Evolutionary conservation across 2,329 filamentous ascomycete species (phyloP), one percentile per base, ranked within the genome.

Genomic region (Fusarium sp.): DNA sequence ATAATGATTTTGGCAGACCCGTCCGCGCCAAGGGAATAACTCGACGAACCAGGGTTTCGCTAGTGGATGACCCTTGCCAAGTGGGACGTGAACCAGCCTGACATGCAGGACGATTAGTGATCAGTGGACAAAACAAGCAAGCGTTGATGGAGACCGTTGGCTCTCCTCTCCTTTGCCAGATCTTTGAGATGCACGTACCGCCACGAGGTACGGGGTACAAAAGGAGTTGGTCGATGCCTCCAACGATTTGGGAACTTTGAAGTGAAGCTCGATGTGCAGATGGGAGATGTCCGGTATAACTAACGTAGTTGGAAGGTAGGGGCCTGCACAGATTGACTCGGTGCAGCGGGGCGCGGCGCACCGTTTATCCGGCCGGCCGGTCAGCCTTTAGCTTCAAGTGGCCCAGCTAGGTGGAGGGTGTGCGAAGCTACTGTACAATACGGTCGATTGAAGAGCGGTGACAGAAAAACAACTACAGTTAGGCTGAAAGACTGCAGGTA

Each of bases 91-190:
- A 68, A 50, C 67, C 62, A 66, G 66, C 71, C 60, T 76, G 74
- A 52, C 67, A 74, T 57, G 66, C 56, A 66, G 65, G 58, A 73
- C 73, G 76, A 78, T 76, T 78, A 66, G 74, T 78, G 76, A 77
- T 78, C 61, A 60, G 52, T 40, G 65, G 27, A 47, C 36, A 38
- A 31, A 27, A 33, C 31, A 22, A 62, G 68, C 31, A 42, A 65
- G 68, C 72, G 70, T 42, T 57, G 22, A 27, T 52, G 61, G 71
- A 68, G 63, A 65, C 59, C 57, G 63, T 50, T 54, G 65, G 66
- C 36, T 22, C 33, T 52, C 42, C 38, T 56, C 54, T 54, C 29
- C 58, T 50, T 47, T 54, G 60, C 65, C 61, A 74, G 69, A 74
- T 74, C 66, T 63, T 65, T 61, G 62, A 27, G 66, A 70, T 63